Percentiles rank a stretch among this genome's conserved stretches.
phyloP scores from a whole-genome alignment of 2,329 filamentous ascomycete genomes.

The Fusarium oxysporum region DNA sequence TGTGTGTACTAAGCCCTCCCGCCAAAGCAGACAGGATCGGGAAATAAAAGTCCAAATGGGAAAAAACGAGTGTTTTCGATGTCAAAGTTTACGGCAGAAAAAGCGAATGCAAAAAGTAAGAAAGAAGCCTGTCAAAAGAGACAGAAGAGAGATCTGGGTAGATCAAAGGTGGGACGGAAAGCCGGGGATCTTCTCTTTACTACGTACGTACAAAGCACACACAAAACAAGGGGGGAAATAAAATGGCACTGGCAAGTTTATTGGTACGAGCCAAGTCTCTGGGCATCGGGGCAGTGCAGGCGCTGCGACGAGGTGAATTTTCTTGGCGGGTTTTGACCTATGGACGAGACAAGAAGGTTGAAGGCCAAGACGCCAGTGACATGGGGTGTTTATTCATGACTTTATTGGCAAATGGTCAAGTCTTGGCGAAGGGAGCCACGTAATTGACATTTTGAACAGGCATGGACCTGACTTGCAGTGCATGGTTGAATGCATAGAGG shows the following conservation, averaged over 20 bases:
- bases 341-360: slow-evolving; percentile 6
- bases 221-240: slow-evolving; percentile 1
- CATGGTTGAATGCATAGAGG: neutral
- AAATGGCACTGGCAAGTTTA: neutral
- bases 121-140: slow-evolving; percentile 4
- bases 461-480: slow-evolving; percentile 6
- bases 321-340: slow-evolving; percentile 29
- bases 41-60: neutral
- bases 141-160: slow-evolving; percentile 16
- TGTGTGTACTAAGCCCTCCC: neutral
- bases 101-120: slow-evolving; percentile 12
- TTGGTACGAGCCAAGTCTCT: slow-evolving; percentile 43
- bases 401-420: slow-evolving; percentile 19
- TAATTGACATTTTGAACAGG: slow-evolving; percentile 18
- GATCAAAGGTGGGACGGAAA: slow-evolving; percentile 30
- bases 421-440: slow-evolving; percentile 38
- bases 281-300: slow-evolving; percentile 45
- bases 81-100: neutral
- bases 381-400: slow-evolving; percentile 13
- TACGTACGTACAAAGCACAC: slow-evolving; percentile 1
- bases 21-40: slow-evolving; percentile 3
- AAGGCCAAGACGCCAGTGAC: slow-evolving; percentile 30
- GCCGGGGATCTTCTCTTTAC: slow-evolving; percentile 20
- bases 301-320: neutral
- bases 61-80: slow-evolving; percentile 18